phyloP scores from a whole-genome alignment of 225 moss, liverwort and hornwort species.

The Climacium dendroides region DNA sequence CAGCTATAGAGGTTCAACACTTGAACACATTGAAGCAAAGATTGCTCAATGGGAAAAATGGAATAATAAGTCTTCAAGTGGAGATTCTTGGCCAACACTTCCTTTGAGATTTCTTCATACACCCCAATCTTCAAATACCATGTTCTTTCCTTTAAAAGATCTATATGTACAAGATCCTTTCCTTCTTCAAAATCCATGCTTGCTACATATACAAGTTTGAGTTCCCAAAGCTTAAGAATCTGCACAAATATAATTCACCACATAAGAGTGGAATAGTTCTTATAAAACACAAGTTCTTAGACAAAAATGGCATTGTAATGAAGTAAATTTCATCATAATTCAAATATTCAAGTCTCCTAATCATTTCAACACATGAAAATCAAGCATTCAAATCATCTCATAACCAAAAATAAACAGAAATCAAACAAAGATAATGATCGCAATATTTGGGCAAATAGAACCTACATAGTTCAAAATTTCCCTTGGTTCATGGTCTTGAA shows the following conservation, averaged over 20 bases:
- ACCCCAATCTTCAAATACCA: neutral
- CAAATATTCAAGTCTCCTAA: no score
- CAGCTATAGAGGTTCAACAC: fast-evolving
- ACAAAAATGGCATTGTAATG: neutral
- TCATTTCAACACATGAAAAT: no score
- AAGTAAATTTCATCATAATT: no score
- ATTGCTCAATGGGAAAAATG: neutral
- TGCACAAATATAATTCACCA: neutral
- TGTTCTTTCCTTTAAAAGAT: fast-evolving
- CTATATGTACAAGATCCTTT: fast-evolving
- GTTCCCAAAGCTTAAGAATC: neutral
- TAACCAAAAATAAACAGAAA: neutral
- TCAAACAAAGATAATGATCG: neutral
- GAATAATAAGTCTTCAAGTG: neutral
- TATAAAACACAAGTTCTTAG: neutral
- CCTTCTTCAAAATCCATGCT: neutral
- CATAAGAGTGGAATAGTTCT: neutral
- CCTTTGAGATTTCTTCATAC: fast-evolving
- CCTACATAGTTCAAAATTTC: neutral
- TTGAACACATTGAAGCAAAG: neutral
- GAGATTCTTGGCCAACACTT: neutral
- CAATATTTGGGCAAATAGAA: neutral
- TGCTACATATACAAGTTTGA: neutral
- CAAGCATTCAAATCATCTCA: no score
- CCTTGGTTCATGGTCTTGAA: neutral